Percentiles rank a stretch among this genome's conserved stretches.
Evolutionary conservation across 176 grass and related monocot species (phyloP).

Genomic region (Juncus effusus): DNA sequence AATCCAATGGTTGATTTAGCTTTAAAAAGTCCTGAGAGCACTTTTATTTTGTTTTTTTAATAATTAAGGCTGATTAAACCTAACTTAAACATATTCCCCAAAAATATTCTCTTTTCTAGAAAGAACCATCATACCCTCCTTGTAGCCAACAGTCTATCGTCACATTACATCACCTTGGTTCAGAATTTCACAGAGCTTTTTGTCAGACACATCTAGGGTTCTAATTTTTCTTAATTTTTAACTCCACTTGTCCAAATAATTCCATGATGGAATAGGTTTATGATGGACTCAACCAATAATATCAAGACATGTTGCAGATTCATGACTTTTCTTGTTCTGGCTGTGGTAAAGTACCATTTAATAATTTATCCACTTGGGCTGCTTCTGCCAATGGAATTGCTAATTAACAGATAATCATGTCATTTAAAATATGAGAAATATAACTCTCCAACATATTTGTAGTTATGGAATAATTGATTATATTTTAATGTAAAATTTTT

Average conservation of each 20-base stretch:
- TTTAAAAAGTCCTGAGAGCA: conserved; percentile 1
- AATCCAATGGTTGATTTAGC: background rate
- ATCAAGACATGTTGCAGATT: too few species aligned
- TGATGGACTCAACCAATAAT: too few species aligned
- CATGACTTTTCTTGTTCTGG: background rate
- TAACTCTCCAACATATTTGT: too few species aligned
- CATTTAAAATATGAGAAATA: too few species aligned
- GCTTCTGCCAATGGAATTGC: too few species aligned
- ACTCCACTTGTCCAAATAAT: background rate
- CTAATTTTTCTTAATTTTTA: conserved; percentile 27
- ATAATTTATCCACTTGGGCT: too few species aligned
- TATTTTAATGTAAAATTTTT: too few species aligned
- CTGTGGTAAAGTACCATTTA: too few species aligned
- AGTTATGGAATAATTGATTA: too few species aligned
- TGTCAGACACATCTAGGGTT: conserved; percentile 27
- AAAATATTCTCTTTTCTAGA: conserved; percentile 38
- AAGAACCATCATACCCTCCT: conserved; percentile 35
- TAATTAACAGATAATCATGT: too few species aligned
- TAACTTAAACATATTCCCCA: conserved; percentile 20
- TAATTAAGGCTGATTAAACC: background rate
- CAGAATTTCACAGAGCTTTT: conserved; percentile 35
- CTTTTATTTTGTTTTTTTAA: conserved; percentile 15
- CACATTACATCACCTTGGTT: conserved; percentile 34
- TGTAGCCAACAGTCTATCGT: conserved; percentile 40
- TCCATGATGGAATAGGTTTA: too few species aligned